Percentiles rank a stretch among this genome's conserved stretches.
phyloP scores from a whole-genome alignment of 2,329 filamentous ascomycete species.

The Penicillium capsulatum region DNA sequence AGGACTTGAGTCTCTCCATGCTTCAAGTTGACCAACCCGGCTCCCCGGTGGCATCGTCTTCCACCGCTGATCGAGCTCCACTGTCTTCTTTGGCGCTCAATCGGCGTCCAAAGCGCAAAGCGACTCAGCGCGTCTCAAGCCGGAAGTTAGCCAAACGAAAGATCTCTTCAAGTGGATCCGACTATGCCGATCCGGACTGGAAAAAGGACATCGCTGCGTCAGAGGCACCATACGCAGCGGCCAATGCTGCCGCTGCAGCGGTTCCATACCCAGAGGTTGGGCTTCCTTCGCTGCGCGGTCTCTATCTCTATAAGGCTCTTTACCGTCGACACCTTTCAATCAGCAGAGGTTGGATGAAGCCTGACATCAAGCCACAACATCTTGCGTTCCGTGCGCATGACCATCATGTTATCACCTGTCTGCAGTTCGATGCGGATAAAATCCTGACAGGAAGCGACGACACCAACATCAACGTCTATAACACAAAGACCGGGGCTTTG shows the following conservation, averaged over 20 bases:
- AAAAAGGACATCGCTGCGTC: conserved; percentile 50
- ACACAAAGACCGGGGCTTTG: conserved; percentile 87
- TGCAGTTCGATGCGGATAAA: conserved; percentile 97
- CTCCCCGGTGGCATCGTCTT: conserved; percentile 20
- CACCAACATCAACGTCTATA: conserved; percentile 95
- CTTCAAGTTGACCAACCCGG: conserved; percentile 41
- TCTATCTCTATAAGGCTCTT: conserved; percentile 94
- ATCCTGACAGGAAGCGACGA: conserved; percentile 97
- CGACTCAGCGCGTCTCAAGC: conserved; percentile 42
- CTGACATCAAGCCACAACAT: conserved; percentile 77
- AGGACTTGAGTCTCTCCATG: conserved; percentile 64
- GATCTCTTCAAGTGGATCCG: conserved; percentile 44
- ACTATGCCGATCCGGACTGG: conserved; percentile 43
- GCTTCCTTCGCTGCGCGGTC: conserved; percentile 68
- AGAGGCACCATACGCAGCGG: conserved; percentile 78
- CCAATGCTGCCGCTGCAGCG: conserved; percentile 75
- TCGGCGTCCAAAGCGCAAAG: conserved; percentile 47
- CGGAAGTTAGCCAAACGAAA: conserved; percentile 58
- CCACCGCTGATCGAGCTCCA: conserved; percentile 24
- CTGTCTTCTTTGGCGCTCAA: conserved; percentile 20
- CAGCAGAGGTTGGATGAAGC: conserved; percentile 82
- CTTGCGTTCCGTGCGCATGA: conserved; percentile 96
- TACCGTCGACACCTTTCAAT: conserved; percentile 93
- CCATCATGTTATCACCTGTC: conserved; percentile 91
- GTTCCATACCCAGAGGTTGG: conserved; percentile 79